Evolutionary conservation across 2,329 filamentous ascomycete species (phyloP), one percentile per base, ranked within the genome.

Genomic region (Claviceps pusilla): DNA sequence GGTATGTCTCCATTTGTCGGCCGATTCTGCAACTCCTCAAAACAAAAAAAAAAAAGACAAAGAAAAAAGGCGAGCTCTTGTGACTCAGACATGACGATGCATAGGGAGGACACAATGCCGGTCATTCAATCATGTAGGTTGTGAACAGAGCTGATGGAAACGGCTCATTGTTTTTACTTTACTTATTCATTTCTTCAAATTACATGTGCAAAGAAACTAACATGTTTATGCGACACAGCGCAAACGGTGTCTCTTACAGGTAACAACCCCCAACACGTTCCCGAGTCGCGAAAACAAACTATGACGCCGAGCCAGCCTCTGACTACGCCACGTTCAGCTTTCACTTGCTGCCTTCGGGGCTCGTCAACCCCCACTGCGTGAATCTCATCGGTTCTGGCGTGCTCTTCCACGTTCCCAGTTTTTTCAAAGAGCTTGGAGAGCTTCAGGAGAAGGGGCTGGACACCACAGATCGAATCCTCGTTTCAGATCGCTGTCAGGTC

Each of bases 361-460:
- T 90, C 57, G 75, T 90, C 59, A 87, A 85, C 65, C 82, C 84
- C 7, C 72, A 73, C 47, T 86, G 65, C 48, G 75, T 80, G 62
- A 90, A 89, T 71, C 72, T 90, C 55, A 84, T 90, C 65, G 86
- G 85, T 56, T 84, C 82, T 50, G 84, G 75, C 49, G 76, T 79
- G 45, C 79, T 87, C 56, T 81, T 87, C 59, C 79, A 87, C 67
- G 75, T 60, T 48, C 66, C 66, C 7, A 66, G 60, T 45, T 74
- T 74, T 59, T 73, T 73, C 62, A 64, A 61, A 39, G 72, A 75
- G 61, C 65, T 74, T 19, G 54, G 62, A 6, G 67, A 66, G 37
- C 66, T 75, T 10, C 66, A 72, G 43, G 62, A 63, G 24, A 70
- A 60, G 43, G 57, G 54, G 12, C 49, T 57, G 31, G 49, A 56